Evolutionary conservation across 805 yeast genomes (phyloP), one percentile per base, ranked within the genome.

Genomic region (Suhomyces tanzawaensis): DNA sequence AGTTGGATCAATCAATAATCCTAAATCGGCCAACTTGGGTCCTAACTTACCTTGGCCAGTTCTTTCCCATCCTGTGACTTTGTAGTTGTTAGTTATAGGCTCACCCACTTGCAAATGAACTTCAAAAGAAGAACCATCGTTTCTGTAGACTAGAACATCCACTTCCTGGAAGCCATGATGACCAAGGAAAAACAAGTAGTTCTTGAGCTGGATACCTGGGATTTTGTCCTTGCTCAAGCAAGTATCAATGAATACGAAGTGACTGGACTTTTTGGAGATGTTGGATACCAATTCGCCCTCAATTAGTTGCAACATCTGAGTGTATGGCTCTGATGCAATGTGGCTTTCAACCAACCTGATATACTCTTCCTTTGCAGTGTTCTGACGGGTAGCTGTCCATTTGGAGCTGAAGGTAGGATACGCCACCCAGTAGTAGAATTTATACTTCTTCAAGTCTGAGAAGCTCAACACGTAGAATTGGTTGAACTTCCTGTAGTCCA

Each of bases 31-130:
- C 15, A 82, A 48, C 52, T 88, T 87, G 1, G 98, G 96, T 0
- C 83, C 82, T 11, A 90, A 65, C 49, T 81, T 82, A 1, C 86
- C 88, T 29, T 71, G 74, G 5, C 72, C 61, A 19, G 88, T 86
- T 44, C 93, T 74, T 52, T 91, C 98, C 99, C 99, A 93, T 0
- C 99, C 99, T 3, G 82, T 71, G 0, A 79, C 66, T 37, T 72
- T 77, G 31, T 19, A 25, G n/a, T 30, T 13, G 6, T 27, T 34
- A 7, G 24, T 53, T 13, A 33, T 13, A 13, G 29, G 25, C 4
- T 15, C n/a, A 38, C 19, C 36, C 33, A 19, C 58, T 34, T 64
- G 63, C 53, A 29, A 52, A 11, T 32, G 39, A 23, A 57, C 31
- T 81, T 63, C 37, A 55, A 64, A 12, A 4, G 58, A 52, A 8